Evolutionary conservation across 2,329 filamentous ascomycete species (phyloP).

Genomic region (Neopestalotiopsis sp.): DNA sequence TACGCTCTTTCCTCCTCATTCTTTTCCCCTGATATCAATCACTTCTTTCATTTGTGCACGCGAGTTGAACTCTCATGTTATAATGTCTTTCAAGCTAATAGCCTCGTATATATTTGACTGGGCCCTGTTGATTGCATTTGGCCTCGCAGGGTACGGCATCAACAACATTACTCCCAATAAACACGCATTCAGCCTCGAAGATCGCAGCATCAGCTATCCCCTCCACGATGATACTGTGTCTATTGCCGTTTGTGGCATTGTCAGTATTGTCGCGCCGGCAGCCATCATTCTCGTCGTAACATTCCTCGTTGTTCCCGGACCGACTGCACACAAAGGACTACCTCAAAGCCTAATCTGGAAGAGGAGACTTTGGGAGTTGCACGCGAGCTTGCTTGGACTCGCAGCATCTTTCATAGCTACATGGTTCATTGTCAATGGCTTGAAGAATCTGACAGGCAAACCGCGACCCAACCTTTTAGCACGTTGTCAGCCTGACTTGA

Average conservation of each 20-base stretch:
- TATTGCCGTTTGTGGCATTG: background rate
- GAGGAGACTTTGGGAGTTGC: constrained; percentile 2
- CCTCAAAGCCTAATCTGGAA: background rate
- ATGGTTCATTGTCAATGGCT: background rate
- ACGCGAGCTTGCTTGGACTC: constrained; percentile 3
- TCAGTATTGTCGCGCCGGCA: background rate
- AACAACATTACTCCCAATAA: constrained; percentile 9
- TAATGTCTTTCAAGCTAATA: background rate
- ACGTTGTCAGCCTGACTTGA: background rate
- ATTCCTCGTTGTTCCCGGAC: constrained; percentile 1
- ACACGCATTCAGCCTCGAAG: constrained; percentile 1
- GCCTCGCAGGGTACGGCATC: background rate
- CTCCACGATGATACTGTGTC: background rate
- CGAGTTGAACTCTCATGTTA: background rate
- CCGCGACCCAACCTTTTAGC: background rate
- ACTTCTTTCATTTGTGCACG: background rate
- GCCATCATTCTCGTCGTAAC: constrained; percentile 2
- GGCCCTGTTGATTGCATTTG: background rate
- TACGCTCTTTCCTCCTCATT: background rate
- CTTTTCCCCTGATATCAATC: background rate
- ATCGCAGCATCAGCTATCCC: background rate
- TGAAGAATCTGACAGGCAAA: constrained; percentile 1
- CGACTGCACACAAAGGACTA: background rate
- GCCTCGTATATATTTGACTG: background rate
- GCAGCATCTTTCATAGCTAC: background rate